Evolutionary conservation across 2,329 filamentous ascomycete species (phyloP).

Genomic region (Sclerotiophoma versabilis): DNA sequence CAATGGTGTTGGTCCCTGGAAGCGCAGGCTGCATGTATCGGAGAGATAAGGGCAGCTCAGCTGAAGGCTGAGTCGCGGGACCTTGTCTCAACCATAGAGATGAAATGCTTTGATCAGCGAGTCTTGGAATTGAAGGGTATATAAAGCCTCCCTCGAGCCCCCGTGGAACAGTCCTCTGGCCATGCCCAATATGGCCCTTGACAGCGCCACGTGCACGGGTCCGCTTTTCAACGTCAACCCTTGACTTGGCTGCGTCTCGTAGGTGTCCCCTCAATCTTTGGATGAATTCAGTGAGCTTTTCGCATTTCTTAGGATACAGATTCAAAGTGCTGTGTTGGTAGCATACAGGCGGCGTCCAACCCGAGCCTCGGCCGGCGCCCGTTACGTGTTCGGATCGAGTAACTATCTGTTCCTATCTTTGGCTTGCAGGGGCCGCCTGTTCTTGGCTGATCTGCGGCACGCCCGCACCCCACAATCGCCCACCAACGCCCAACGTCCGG

Average conservation of each 20-base stretch:
- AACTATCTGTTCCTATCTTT: slow-evolving; percentile 42
- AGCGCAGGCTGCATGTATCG: slow-evolving; percentile 8
- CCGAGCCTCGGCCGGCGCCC: slow-evolving; percentile 26
- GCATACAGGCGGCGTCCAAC: slow-evolving; percentile 11
- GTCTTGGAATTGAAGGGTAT: slow-evolving; percentile 33
- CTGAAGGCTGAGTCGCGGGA: slow-evolving; percentile 12
- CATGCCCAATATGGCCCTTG: slow-evolving; percentile 35
- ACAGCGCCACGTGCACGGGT: slow-evolving; percentile 34
- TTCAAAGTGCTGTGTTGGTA: slow-evolving; percentile 6
- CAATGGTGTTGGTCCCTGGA: slow-evolving; percentile 8
- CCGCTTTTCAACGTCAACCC: slow-evolving; percentile 14
- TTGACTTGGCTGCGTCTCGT: slow-evolving; percentile 3
- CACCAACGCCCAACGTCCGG: slow-evolving; percentile 33
- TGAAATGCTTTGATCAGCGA: slow-evolving; percentile 34
- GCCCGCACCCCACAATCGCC: slow-evolving; percentile 30
- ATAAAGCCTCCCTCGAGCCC: slow-evolving; percentile 34
- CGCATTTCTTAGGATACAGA: background rate
- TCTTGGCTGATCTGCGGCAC: slow-evolving; percentile 35
- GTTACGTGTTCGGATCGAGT: slow-evolving; percentile 44
- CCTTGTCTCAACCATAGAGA: slow-evolving; percentile 16
- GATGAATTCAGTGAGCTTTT: background rate
- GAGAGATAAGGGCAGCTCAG: slow-evolving; percentile 21
- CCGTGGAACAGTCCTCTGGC: slow-evolving; percentile 30
- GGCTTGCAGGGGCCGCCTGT: slow-evolving; percentile 23
- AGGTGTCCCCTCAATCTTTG: background rate